Percentiles rank a stretch among this genome's conserved stretches.
These are phyloP conservation scores for Crithidia sp. DNA, from an alignment of 208 protist genomes.

Conservation along the genomic window DNA sequence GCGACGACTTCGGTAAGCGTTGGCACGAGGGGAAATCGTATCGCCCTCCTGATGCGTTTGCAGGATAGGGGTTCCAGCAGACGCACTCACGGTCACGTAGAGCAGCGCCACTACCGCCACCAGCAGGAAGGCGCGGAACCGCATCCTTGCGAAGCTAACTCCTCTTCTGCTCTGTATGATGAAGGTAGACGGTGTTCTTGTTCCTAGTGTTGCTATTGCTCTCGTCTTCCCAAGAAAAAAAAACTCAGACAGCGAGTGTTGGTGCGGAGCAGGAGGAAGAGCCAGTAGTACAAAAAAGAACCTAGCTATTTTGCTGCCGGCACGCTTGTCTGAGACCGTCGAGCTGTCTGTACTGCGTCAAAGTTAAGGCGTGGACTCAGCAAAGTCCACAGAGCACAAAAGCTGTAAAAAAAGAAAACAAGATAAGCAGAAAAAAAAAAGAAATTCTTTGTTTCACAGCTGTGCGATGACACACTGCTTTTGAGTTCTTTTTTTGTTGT, in stretches of 20 bases:
- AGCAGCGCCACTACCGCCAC: constrained; percentile 20
- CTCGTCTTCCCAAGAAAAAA: background rate
- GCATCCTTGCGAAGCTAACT: background rate
- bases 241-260: background rate
- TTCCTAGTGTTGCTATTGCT: background rate
- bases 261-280: no score
- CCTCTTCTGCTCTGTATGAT: background rate
- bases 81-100: background rate
- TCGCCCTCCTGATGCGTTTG: constrained; percentile 11
- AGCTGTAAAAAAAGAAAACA: background rate
- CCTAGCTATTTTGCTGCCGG: no score
- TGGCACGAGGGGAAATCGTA: constrained; percentile 61
- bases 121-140: background rate
- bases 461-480: no score
- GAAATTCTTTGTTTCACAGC: background rate
- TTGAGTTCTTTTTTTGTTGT: no score
- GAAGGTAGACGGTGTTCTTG: background rate
- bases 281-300: background rate
- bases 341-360: no score
- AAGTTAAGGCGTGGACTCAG: no score
- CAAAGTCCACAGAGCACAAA: background rate
- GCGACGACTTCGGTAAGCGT: constrained; percentile 88
- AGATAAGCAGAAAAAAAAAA: background rate
- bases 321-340: no score
- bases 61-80: background rate